Evolutionary conservation across 306 rosid genomes (phyloP).

Genomic region (Chamaecrista fasciculata): DNA sequence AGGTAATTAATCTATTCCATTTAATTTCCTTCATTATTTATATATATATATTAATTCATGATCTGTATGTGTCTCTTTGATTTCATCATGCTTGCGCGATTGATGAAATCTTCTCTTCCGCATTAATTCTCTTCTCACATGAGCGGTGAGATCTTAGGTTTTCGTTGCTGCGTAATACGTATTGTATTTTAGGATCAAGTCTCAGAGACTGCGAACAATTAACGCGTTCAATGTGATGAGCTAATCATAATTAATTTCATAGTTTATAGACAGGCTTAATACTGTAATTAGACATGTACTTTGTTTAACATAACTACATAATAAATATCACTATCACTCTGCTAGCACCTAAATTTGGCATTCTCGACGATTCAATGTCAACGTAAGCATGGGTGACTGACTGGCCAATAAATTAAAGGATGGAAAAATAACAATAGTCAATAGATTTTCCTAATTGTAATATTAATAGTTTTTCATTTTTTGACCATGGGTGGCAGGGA

Average conservation of each 20-base stretch:
- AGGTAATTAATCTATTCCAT: constrained; percentile 36
- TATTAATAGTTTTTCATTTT: background rate
- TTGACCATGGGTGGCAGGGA: constrained; percentile 59
- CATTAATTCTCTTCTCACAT: background rate
- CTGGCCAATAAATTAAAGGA: too few relatives aligned
- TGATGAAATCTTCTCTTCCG: too few relatives aligned
- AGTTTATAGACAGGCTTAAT: too few relatives aligned
- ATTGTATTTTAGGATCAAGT: background rate
- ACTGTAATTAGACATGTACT: background rate
- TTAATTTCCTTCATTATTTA: background rate
- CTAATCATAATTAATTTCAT: too few relatives aligned
- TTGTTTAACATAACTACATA: background rate
- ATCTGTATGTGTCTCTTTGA: too few relatives aligned
- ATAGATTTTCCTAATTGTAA: background rate
- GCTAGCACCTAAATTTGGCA: background rate
- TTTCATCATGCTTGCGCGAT: too few relatives aligned
- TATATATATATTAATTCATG: too few relatives aligned
- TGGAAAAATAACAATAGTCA: background rate
- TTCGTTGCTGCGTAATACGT: constrained; percentile 8
- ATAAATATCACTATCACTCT: background rate
- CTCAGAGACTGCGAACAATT: background rate
- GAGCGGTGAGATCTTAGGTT: constrained; percentile 34
- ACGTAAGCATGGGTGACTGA: too few relatives aligned
- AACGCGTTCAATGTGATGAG: background rate
- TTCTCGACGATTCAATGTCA: background rate